A percentile compares a stretch with the other conserved stretches of the same genome.
These are phyloP conservation scores for Circinella minor DNA, from an alignment of 371 early-diverging fungal genomes.

Conservation along the genomic window DNA sequence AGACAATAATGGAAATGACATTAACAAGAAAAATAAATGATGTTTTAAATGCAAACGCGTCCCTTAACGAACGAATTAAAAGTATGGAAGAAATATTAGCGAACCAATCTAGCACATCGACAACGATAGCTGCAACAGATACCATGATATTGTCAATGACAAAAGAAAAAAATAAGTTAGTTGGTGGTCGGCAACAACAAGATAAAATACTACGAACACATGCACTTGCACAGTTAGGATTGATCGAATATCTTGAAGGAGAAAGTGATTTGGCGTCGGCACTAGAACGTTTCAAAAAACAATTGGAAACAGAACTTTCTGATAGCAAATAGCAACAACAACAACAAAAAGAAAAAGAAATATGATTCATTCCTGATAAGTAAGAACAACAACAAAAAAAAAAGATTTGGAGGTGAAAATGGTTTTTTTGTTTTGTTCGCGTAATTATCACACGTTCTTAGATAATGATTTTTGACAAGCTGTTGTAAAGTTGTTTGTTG, in stretches of 20 bases:
- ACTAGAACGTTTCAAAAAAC: slow-evolving; percentile 42
- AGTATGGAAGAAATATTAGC: background rate
- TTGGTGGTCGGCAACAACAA: slow-evolving; percentile 11
- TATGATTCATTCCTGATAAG: too few species aligned
- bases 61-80: slow-evolving; percentile 1
- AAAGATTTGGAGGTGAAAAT: background rate
- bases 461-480: background rate
- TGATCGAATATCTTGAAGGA: slow-evolving; percentile 48
- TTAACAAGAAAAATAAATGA: background rate
- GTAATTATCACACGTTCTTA: background rate
- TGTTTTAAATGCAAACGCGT: background rate
- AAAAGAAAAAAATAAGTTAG: too few species aligned
- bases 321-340: background rate
- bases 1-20: slow-evolving; percentile 11
- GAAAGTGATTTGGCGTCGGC: slow-evolving; percentile 36
- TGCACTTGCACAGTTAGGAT: slow-evolving; percentile 39
- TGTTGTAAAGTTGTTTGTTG: background rate
- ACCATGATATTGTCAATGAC: background rate
- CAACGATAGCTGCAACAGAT: slow-evolving; percentile 1
- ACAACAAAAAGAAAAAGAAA: background rate
- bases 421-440: background rate
- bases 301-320: slow-evolving; percentile 29
- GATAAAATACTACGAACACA: slow-evolving; percentile 37
- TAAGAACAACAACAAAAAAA: background rate
- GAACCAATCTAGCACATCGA: background rate